Base-by-base conservation (phyloP, 2,329 filamentous ascomycete genomes). In the Chrysosphaeria jannelii region DNA sequence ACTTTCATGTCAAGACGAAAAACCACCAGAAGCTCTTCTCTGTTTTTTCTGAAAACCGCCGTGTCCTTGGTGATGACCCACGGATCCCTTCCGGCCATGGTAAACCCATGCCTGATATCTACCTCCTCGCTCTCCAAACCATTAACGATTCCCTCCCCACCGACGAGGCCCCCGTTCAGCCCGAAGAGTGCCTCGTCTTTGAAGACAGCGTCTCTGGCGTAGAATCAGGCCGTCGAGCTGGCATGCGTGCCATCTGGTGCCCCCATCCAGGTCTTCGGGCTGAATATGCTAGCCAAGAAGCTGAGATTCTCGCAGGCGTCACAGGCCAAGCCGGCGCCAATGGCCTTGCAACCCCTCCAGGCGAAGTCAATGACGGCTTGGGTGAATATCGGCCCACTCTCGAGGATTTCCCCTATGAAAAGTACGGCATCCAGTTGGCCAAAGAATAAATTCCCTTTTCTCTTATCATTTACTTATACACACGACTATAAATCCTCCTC, bases 91-190 rank as follows among this genome's bases (percentile, higher is more conserved):
- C 54, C 4, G 81, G 81, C 0, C 51, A 76, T n/a, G 85, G 85
- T 8, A 97, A 97, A 46, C 85, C 85, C 0, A 57, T 81, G 15
- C 85, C 81, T 0, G 81, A 97, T 44, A 97, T 97, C 34, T 93
- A 89, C 44, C 47, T 88, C 6, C 51, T 93, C 1, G 81, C 85
- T 0, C 50, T 97, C 26, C 53, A 71, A 43, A 72, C 66, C 4
- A 68, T 97, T 40, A 97, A 97, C 44, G 58, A 60, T 20, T 61
- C 62, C 10, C 50, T 88, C 5, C 47, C 51, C 0, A 45, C 53
- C 4, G 62, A 60, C 19, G 64, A 69, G 24, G 47, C 54, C 31
- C 47, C 57, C 28, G 67, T 97, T 30, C 51, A 40, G 25, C 76
- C 78, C 0, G 70, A 72, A 33, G 81, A 93, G 44, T 93, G 85